Conservation (phyloP, 108 stramenopile species). For the Nitzschia sp. region DNA sequence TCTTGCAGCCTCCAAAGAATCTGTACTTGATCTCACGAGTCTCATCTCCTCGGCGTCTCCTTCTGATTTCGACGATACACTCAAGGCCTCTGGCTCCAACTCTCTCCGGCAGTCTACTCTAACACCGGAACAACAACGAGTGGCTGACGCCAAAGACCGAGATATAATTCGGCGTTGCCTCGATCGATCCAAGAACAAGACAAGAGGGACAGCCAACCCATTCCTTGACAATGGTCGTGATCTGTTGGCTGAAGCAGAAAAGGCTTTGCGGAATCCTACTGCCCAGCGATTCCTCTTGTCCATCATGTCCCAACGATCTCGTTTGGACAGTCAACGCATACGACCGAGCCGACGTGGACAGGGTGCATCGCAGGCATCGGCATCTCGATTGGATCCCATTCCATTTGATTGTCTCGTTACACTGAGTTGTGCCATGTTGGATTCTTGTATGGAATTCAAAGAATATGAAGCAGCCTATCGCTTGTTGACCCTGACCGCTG, state of each 20-base stretch:
- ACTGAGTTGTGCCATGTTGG: conserved; percentile 75
- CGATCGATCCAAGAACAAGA: conserved; percentile 33
- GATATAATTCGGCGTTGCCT: conserved; percentile 70
- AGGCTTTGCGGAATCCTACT: conserved; percentile 74
- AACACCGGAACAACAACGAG: conserved; percentile 52
- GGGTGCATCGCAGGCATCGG: conserved; percentile 35
- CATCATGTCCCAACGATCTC: conserved; percentile 65
- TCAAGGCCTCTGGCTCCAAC: conserved; percentile 2
- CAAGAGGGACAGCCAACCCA: conserved; percentile 23
- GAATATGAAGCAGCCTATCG: conserved; percentile 78
- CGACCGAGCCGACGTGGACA: conserved; percentile 36
- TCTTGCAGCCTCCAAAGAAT: conserved; percentile 21
- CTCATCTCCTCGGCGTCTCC: conserved; percentile 36
- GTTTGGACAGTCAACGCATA: conserved; percentile 55
- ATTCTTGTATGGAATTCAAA: conserved; percentile 73
- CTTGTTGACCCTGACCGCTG: conserved; percentile 70
- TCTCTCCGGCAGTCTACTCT: conserved; percentile 10
- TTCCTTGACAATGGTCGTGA: conserved; percentile 68
- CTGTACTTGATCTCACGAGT: conserved; percentile 30
- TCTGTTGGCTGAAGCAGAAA: conserved; percentile 73
- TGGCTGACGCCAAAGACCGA: conserved; percentile 68
- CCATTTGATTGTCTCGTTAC: conserved; percentile 78
- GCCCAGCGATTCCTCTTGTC: conserved; percentile 75
- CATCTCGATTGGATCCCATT: conserved; percentile 54
- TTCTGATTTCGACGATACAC: conserved; percentile 34